Evolutionary conservation across 1,284 basidiomycete genomes (phyloP).

Genomic region (Heterobasidion occidentale): DNA sequence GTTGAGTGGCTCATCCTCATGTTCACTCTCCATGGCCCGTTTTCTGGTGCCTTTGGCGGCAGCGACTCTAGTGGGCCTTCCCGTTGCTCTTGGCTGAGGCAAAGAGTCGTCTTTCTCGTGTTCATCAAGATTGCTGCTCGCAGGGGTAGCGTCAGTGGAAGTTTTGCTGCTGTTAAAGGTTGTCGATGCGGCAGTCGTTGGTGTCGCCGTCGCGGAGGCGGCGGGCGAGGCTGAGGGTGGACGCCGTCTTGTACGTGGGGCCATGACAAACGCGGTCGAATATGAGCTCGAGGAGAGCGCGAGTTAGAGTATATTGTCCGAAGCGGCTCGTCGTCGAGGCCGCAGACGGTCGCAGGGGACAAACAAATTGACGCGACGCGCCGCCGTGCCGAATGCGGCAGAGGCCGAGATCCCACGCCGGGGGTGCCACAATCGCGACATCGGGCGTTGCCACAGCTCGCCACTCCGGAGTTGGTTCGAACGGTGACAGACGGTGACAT

Average conservation of each 20-base stretch:
- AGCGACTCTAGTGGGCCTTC: not conserved
- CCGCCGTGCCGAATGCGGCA: not conserved
- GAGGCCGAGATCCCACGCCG: not conserved
- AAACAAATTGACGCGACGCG: not conserved
- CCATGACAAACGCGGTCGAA: not conserved
- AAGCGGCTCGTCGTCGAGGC: too few relatives aligned
- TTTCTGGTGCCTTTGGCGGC: conserved; percentile 7
- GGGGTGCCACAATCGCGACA: conserved; percentile 1
- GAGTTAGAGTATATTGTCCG: too few relatives aligned
- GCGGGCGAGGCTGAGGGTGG: conserved; percentile 1
- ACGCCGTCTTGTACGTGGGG: conserved; percentile 3
- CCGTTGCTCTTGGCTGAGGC: conserved; percentile 1
- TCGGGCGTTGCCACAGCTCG: not conserved
- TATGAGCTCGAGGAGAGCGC: not conserved
- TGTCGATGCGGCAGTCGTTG: conserved; percentile 29
- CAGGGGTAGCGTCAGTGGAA: conserved; percentile 28
- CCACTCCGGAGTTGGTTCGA: too few relatives aligned
- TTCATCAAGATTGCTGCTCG: conserved; percentile 30
- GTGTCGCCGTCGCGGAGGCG: conserved; percentile 21
- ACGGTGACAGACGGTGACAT: too few relatives aligned
- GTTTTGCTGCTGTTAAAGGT: conserved; percentile 36
- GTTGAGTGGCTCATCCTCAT: conserved; percentile 11
- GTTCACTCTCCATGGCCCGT: conserved; percentile 19
- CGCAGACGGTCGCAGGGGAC: not conserved
- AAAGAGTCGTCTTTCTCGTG: conserved; percentile 10